Evolutionary conservation across 345 rosid species (phyloP).

Genomic region (Zanthoxylum bungeanum): DNA sequence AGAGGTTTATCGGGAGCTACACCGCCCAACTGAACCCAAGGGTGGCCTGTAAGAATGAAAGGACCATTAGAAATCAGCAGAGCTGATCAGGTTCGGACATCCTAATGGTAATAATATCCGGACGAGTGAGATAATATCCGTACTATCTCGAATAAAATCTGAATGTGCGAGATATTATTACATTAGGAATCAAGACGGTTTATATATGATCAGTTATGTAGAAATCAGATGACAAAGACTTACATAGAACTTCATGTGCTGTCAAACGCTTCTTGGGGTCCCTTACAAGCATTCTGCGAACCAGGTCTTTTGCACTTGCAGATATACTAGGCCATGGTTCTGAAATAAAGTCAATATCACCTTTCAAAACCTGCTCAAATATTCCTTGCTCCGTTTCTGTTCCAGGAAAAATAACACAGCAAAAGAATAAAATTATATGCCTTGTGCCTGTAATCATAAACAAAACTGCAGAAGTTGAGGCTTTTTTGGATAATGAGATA

Average conservation of each 20-base stretch:
- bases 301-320: slow-evolving; percentile 81
- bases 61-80: too few relatives aligned
- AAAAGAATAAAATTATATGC: slow-evolving; percentile 21
- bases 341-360: slow-evolving; percentile 84
- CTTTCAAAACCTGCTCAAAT: slow-evolving; percentile 91
- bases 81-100: too few relatives aligned
- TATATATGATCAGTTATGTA: too few relatives aligned
- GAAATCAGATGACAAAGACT: slow-evolving; percentile 31
- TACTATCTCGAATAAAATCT: too few relatives aligned
- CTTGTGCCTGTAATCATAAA: slow-evolving; percentile 9
- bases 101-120: too few relatives aligned
- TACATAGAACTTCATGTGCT: slow-evolving; percentile 86
- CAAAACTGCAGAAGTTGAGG: slow-evolving; percentile 5
- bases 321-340: slow-evolving; percentile 98
- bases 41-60: slow-evolving; percentile 64
- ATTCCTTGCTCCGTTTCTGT: slow-evolving; percentile 97
- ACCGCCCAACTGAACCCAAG: slow-evolving; percentile 90
- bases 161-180: too few relatives aligned
- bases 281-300: slow-evolving; percentile 77
- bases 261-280: slow-evolving; percentile 82
- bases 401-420: slow-evolving; percentile 14
- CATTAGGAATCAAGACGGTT: too few relatives aligned
- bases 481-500: neutral
- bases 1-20: slow-evolving; percentile 89
- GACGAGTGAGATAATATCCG: too few relatives aligned